Evolutionary conservation across 2,329 filamentous ascomycete species (phyloP), one percentile per base, ranked within the genome.

Genomic region (Fusarium sp.): DNA sequence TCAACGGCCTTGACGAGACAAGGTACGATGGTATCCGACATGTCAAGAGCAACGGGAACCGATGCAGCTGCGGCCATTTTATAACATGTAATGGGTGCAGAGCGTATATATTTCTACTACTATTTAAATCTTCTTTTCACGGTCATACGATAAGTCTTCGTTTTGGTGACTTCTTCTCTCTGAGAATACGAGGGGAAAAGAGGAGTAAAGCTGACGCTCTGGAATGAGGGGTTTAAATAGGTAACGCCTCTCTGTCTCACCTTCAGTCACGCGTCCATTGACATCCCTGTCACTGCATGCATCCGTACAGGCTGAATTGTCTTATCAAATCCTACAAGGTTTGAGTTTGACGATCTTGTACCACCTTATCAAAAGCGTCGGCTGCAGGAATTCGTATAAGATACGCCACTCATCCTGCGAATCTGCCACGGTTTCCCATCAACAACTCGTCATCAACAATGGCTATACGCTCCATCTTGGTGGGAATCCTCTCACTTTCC

Each of bases 51-150:
- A 26, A 34, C 10, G 6, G 28, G 28, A 10, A 31, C 11, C 10
- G 28, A 31, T 53, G 50, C 50, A 44, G 39, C 50, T 71, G 69
- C 61, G 31, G 68, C 73, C 76, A 78, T 77, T 76, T 76, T 77
- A 77, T 76, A 76, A 58, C 75, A 75, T 77, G 66, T 77, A 76
- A 36, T 67, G 67, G 28, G 70, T 52, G 72, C 49, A 68, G 43
- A 17, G 44, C 20, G 52, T 11, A 45, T 36, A 20, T 62, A 31
- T 31, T 31, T 31, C 28, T 31, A 31, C 28, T 31, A 31, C 28
- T 31, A 31, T 31, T 31, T 4, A 31, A 31, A 13, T 31, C 4
- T 10, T 31, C 28, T 4, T 13, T 31, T 11, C 11, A 31, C 28
- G 28, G 13, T 31, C 28, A 31, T 31, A 31, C 28, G 28, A 31